phyloP scores from a whole-genome alignment of 2,329 filamentous ascomycete species.

The Alternaria triticina region DNA sequence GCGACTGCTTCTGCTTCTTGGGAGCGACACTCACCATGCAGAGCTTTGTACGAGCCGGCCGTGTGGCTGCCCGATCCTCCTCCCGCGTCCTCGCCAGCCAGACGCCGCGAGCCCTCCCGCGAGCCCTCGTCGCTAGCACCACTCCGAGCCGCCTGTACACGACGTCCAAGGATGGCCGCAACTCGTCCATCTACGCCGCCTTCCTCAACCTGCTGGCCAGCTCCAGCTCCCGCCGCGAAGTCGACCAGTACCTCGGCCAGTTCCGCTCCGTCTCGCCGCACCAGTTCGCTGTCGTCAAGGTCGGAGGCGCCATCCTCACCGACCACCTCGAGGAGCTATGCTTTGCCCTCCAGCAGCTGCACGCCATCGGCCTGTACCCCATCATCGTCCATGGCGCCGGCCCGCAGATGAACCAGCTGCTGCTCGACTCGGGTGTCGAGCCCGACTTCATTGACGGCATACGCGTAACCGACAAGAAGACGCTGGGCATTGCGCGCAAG shows the following conservation, averaged over 20 bases:
- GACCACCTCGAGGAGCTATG: slow-evolving; percentile 93
- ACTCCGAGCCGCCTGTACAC: slow-evolving; percentile 42
- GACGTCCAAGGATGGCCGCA: slow-evolving; percentile 38
- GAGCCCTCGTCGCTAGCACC: slow-evolving; percentile 39
- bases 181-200: slow-evolving; percentile 62
- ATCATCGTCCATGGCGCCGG: slow-evolving; percentile 95
- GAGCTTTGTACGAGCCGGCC: slow-evolving; percentile 47
- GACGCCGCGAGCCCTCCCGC: slow-evolving; percentile 36
- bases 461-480: slow-evolving; percentile 93
- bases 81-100: slow-evolving; percentile 40
- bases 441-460: slow-evolving; percentile 97
- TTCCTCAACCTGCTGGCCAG: slow-evolving; percentile 92
- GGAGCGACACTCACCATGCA: slow-evolving; percentile 44
- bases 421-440: slow-evolving; percentile 90
- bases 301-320: slow-evolving; percentile 93
- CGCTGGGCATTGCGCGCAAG: slow-evolving; percentile 85
- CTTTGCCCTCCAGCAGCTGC: slow-evolving; percentile 86
- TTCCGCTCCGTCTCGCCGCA: slow-evolving; percentile 97
- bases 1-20: slow-evolving; percentile 15
- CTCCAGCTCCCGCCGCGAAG: slow-evolving; percentile 94
- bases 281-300: slow-evolving; percentile 98
- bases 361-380: slow-evolving; percentile 92
- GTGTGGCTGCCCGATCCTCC: slow-evolving; percentile 44
- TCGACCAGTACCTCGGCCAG: slow-evolving; percentile 96
- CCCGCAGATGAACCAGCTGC: slow-evolving; percentile 89